Conservation (phyloP, 2,329 filamentous ascomycete species). For the Epicoccum sorghinum region DNA sequence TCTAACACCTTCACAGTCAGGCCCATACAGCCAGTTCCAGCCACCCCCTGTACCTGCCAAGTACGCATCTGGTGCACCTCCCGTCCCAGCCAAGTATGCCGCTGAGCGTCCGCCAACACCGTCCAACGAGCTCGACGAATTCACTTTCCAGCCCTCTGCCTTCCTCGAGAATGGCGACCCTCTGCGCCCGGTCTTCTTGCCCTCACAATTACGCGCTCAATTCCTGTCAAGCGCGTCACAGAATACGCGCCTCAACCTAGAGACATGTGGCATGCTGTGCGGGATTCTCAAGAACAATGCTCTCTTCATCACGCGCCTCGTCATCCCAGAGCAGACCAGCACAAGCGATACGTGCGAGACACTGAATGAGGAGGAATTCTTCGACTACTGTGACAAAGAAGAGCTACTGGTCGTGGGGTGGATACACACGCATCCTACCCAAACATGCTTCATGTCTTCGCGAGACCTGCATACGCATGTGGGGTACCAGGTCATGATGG, state of each 20-base stretch:
- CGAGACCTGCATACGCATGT: slow-evolving; percentile 92
- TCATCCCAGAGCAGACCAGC: slow-evolving; percentile 89
- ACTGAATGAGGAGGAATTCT: slow-evolving; percentile 80
- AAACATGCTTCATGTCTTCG: slow-evolving; percentile 97
- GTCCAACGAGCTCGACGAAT: slow-evolving; percentile 61
- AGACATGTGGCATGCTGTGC: slow-evolving; percentile 94
- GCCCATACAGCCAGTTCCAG: slow-evolving; percentile 23
- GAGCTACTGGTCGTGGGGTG: slow-evolving; percentile 88
- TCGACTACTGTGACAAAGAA: slow-evolving; percentile 86
- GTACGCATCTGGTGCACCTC: slow-evolving; percentile 28
- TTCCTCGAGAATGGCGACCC: slow-evolving; percentile 89
- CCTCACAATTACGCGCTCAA: slow-evolving; percentile 70
- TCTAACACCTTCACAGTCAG: slow-evolving; percentile 23
- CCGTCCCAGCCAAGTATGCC: slow-evolving; percentile 40
- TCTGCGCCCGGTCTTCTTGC: slow-evolving; percentile 86
- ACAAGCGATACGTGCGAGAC: slow-evolving; percentile 96
- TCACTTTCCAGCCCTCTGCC: slow-evolving; percentile 82
- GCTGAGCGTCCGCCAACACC: slow-evolving; percentile 32
- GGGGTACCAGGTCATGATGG: slow-evolving; percentile 94
- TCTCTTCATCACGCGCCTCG: slow-evolving; percentile 83
- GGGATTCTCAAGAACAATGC: slow-evolving; percentile 92
- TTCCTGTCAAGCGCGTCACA: slow-evolving; percentile 76
- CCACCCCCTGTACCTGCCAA: slow-evolving; percentile 43
- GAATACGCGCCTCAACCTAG: slow-evolving; percentile 82
- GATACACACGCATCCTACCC: slow-evolving; percentile 97